phyloP scores from a whole-genome alignment of 208 protist genomes.

The Crithidia brevicula region DNA sequence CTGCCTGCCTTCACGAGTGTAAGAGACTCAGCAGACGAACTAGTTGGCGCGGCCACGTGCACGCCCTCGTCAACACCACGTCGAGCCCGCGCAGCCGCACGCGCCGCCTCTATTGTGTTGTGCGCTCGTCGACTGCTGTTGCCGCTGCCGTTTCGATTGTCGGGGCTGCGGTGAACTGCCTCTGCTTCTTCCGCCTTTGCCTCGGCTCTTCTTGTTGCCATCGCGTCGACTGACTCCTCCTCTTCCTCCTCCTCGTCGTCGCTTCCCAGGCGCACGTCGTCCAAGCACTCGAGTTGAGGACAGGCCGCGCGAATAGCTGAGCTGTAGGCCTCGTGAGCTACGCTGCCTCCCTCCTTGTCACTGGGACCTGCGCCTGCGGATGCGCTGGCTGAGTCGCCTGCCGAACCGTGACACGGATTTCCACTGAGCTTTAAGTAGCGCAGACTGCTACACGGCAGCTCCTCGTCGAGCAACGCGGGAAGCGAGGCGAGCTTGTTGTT shows the following conservation, averaged over 20 bases:
- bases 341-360: neutral
- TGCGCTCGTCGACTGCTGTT: slow-evolving; percentile 8
- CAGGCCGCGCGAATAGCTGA: slow-evolving; percentile 31
- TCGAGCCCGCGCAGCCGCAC: neutral
- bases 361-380: no score
- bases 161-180: neutral
- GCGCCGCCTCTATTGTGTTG: neutral
- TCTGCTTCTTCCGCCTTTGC: neutral
- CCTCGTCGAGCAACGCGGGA: slow-evolving; percentile 26
- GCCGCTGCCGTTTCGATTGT: neutral
- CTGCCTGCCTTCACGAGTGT: no score
- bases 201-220: neutral
- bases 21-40: no score
- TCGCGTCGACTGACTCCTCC: neutral
- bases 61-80: no score
- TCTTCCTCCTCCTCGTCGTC: slow-evolving; percentile 21
- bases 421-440: slow-evolving; percentile 58
- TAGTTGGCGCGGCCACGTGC: no score
- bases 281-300: slow-evolving; percentile 46
- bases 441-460: slow-evolving; percentile 57
- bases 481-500: slow-evolving; percentile 56
- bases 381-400: no score
- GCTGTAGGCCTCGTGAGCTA: slow-evolving; percentile 6
- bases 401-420: slow-evolving; percentile 54
- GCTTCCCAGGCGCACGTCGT: slow-evolving; percentile 35